Evolutionary conservation across 2,329 filamentous ascomycete genomes (phyloP), one percentile per base, ranked within the genome.

Genomic region (Coniochaeta pulveracea): DNA sequence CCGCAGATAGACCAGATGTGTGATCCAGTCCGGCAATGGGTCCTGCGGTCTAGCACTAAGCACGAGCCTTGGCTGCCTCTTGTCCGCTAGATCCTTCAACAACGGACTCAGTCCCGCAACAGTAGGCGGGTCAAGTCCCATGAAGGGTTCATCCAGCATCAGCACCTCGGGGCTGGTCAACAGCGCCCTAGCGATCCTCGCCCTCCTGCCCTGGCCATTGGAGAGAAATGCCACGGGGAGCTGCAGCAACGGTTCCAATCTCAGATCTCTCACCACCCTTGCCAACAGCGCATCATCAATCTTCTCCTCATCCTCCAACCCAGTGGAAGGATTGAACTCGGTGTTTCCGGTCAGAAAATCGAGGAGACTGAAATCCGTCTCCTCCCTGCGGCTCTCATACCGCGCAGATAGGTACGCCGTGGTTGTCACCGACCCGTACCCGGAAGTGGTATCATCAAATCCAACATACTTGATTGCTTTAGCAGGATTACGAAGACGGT

Each of bases 81-180:
- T 69, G 37, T 72, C 65, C 0, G 85, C 82, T 36, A 95, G 58
- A 0, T 66, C 65, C 41, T 74, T 61, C 15, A 95, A 61, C 29
- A 96, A 63, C 1, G 69, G 66, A 25, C 82, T 89, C 43, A 96
- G 60, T 2, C 72, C 71, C 10, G 70, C 65, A 10, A 84, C 72
- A 0, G 86, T 93, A 5, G 78, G 79, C 10, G 89, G 91, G 54
- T 96, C 91, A 11, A 98, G 64, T 0, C 91, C 89, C 83, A 95
- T 93, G 50, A 95, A 95, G 1, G 91, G 89, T 47, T 94, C 89
- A 56, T 98, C 91, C 3, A 94, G 64, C 34, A 96, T 64, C 39
- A 98, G 51, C 9, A 94, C 69, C 54, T 93, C 82, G 0, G 91
- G 91, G 34, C 70, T 69, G 6, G 66, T 76, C 37, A 96, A 64